These are phyloP conservation scores for Lactarius quietus DNA, from an alignment of 768 basidiomycete species.

Conservation along the genomic window DNA sequence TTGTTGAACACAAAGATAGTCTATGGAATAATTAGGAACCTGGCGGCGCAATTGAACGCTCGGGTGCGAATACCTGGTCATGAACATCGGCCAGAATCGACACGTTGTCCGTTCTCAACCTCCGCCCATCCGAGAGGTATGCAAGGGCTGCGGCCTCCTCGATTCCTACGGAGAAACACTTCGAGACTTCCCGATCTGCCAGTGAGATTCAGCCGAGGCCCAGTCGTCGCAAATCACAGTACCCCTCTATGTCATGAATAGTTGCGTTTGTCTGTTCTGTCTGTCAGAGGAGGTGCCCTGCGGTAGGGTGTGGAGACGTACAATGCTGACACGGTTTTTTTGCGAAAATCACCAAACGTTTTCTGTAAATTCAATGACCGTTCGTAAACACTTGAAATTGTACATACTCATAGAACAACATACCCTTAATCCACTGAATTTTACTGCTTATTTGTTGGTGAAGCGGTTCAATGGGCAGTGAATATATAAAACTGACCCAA, in stretches of 20 bases:
- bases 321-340: too few species aligned
- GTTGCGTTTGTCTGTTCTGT: conserved; percentile 50
- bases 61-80: conserved; percentile 55
- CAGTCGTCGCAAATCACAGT: conserved; percentile 10
- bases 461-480: too few species aligned
- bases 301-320: conserved; percentile 16
- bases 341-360: too few species aligned
- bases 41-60: neutral
- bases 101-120: conserved; percentile 69
- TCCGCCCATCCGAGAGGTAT: conserved; percentile 74
- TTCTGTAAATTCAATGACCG: too few species aligned
- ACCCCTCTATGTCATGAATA: conserved; percentile 76
- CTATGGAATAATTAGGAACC: conserved; percentile 33
- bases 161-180: conserved; percentile 59
- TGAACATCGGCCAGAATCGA: conserved; percentile 68
- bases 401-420: too few species aligned
- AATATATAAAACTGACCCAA: too few species aligned
- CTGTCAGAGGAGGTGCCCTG: conserved; percentile 3
- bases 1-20: conserved; percentile 84
- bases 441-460: too few species aligned
- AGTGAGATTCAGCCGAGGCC: conserved; percentile 16
- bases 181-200: conserved; percentile 62
- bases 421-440: too few species aligned
- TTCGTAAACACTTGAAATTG: too few species aligned
- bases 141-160: conserved; percentile 66